Conservation (phyloP, 352 stramenopile genomes). For the Globisporangium barbulae region DNA sequence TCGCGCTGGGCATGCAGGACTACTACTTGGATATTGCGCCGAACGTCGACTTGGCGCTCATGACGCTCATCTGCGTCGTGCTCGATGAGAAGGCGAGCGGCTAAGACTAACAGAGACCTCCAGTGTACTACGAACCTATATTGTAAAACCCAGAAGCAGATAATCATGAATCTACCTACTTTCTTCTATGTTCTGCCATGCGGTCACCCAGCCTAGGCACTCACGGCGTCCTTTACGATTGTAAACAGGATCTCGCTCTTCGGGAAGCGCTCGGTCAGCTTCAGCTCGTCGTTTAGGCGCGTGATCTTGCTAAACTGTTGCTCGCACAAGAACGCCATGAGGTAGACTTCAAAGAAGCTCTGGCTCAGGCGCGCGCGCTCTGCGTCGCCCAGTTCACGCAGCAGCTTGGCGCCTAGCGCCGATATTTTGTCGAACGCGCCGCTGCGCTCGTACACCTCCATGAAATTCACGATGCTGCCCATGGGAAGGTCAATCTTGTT, state of each 20-base stretch:
- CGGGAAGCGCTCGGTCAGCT: slow-evolving; percentile 19
- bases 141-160: no score
- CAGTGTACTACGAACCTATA: no score
- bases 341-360: slow-evolving; percentile 21
- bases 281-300: slow-evolving; percentile 10
- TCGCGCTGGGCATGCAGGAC: no score
- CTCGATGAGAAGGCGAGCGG: not conserved
- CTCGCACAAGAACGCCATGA: slow-evolving; percentile 17
- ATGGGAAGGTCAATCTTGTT: slow-evolving; percentile 19
- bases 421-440: slow-evolving; percentile 11
- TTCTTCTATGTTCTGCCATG: no score
- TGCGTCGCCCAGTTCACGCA: slow-evolving; percentile 4
- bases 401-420: slow-evolving; percentile 13
- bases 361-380: slow-evolving; percentile 12
- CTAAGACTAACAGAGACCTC: no score
- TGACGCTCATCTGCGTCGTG: slow-evolving; percentile 5
- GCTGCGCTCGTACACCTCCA: slow-evolving; percentile 14
- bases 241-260: slow-evolving; percentile 14
- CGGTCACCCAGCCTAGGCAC: slow-evolving; percentile 17
- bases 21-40: slow-evolving; percentile 2
- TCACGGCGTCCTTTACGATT: slow-evolving; percentile 31
- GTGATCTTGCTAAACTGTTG: slow-evolving; percentile 14
- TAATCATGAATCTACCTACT: no score
- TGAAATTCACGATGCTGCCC: slow-evolving; percentile 21
- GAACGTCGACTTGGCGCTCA: slow-evolving; percentile 9